Conservation (phyloP, 2,329 filamentous ascomycete species). For the Phoma sp. region DNA sequence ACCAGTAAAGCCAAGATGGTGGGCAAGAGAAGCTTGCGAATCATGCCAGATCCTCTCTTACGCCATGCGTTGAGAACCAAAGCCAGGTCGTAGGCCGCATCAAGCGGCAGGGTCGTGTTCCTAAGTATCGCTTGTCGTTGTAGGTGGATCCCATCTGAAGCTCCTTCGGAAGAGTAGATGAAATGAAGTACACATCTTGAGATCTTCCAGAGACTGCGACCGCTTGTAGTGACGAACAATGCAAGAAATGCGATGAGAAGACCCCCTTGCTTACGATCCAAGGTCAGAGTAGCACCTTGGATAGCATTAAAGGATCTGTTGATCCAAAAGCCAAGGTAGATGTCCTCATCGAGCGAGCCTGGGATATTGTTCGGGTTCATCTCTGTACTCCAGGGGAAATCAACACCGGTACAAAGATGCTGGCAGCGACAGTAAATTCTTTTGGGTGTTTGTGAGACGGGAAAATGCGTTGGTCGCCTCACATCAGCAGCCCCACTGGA, state of each 20-base stretch:
- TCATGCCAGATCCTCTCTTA: background rate
- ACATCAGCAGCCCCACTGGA: slow-evolving; percentile 1
- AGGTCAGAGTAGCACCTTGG: slow-evolving; percentile 25
- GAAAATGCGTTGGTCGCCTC: background rate
- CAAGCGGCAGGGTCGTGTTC: slow-evolving; percentile 29
- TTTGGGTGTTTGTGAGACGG: background rate
- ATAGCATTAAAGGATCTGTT: slow-evolving; percentile 15
- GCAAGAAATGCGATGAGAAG: slow-evolving; percentile 33
- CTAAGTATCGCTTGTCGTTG: slow-evolving; percentile 44
- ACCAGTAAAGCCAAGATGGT: background rate
- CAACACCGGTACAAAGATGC: too few species aligned
- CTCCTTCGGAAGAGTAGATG: slow-evolving; percentile 9
- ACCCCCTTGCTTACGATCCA: slow-evolving; percentile 16
- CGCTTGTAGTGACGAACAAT: slow-evolving; percentile 22
- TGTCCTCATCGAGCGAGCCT: slow-evolving; percentile 3
- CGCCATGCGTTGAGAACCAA: background rate
- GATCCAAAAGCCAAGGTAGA: slow-evolving; percentile 27
- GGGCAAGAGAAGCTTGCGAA: background rate
- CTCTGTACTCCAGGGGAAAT: background rate
- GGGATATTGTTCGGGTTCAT: background rate
- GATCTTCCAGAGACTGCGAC: slow-evolving; percentile 24
- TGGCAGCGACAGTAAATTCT: background rate
- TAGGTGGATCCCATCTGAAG: slow-evolving; percentile 36
- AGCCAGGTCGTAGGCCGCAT: slow-evolving; percentile 13
- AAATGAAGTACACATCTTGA: slow-evolving; percentile 17